Evolutionary conservation across 306 rosid species (phyloP), one percentile per base, ranked within the genome.

Genomic region (Cicer judaicum): DNA sequence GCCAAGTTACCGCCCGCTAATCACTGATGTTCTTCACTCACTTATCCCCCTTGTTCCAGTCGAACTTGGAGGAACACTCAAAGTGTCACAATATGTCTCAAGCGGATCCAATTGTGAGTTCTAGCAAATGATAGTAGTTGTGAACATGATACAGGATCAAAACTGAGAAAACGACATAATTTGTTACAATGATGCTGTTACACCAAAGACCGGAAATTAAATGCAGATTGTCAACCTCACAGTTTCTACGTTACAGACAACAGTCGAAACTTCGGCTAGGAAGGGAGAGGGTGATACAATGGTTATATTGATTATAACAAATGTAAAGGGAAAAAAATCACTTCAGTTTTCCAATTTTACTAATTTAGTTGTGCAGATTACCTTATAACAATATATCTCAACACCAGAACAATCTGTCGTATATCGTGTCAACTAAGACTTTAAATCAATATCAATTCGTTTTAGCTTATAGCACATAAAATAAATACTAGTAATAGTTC

Each of bases 1-100:
- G 59, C 96, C 96, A 0, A 87, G 96, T 80, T 94, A 94, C 70
- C 90, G 97, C 0, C 99, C 97, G 0, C 73, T 94, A 59, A 94
- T 94, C 57, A 88, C 90, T 4, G 97, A 94, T 73, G 97, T 94
- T 64, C 79, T 94, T 49, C 99, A 94, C 71, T 92, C 99, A 1
- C 99, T 94, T 13, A 49, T 89, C 59, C 99, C 99, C 73, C 93
- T 94, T 46, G 96, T 94, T 65, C 97, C 96, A 0, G 72, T 83
- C 12, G 91, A 90, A 62, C 97, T 89, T 14, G 98, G 99, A 62
- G 99, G 99, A 72, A 92, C 99, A 1, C 90, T 90, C 1, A 85
- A 92, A 73, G 75, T 38, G 59, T 44, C 83, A 11, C 80, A 34
- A 10, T 63, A 76, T 13, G 39, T 19, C 53, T 50, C 38, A 10